Percentiles rank a stretch among this genome's conserved stretches.
These are phyloP conservation scores for Epichloe sibirici DNA, from an alignment of 2,329 filamentous ascomycete genomes.

Conservation along the genomic window DNA sequence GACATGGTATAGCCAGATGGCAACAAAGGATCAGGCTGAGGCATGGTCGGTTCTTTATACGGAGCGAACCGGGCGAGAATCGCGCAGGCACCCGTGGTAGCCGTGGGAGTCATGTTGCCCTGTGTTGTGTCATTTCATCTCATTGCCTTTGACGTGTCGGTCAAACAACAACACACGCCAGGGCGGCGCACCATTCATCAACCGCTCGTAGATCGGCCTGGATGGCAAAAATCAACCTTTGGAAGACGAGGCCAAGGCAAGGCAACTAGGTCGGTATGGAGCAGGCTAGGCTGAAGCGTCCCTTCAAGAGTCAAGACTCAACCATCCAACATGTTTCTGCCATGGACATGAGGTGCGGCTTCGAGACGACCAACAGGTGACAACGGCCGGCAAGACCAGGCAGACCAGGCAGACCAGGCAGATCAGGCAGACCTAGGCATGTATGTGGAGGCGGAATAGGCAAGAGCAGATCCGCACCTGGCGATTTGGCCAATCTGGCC, in stretches of 20 bases:
- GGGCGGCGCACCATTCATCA: neutral
- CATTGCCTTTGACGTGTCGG: neutral
- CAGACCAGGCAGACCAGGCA: neutral
- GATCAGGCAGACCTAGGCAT: neutral
- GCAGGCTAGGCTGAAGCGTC: neutral
- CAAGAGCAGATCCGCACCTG: neutral
- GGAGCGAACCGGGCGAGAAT: neutral
- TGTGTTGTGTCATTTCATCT: neutral
- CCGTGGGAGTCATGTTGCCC: neutral
- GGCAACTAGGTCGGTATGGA: neutral
- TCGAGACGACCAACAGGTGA: no score
- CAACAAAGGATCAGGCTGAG: neutral
- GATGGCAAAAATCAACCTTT: no score
- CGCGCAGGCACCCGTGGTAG: neutral
- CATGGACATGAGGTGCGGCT: neutral
- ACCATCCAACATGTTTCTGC: neutral
- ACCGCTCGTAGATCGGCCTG: neutral
- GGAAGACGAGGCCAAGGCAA: neutral
- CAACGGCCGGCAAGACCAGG: no score
- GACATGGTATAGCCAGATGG: neutral
- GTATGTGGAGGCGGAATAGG: neutral
- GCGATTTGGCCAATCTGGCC: neutral
- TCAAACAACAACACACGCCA: neutral
- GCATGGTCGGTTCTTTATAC: neutral
- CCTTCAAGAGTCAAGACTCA: neutral